Base-by-base conservation (phyloP, 2,329 filamentous ascomycete species). In the Lachnum nothofagi region DNA sequence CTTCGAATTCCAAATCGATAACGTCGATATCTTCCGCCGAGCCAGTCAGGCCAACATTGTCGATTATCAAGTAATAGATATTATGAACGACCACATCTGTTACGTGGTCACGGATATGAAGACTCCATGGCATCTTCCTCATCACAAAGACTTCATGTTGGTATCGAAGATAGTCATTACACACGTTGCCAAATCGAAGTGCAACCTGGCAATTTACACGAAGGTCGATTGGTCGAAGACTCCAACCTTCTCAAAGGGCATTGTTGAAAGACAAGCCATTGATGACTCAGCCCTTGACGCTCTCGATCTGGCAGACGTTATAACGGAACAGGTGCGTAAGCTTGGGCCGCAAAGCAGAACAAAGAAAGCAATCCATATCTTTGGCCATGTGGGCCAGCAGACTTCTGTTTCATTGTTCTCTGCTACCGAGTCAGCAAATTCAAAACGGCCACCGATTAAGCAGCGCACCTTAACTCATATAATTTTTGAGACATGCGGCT, bases 131-230 rank as follows among this genome's bases (percentile, higher is more conserved):
- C 89, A 95, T 71, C 75, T 97, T 31, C 93, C 93, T 10, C 84
- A 90, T 64, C 81, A 85, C 45, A 76, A 82, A 42, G 79, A 82
- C 44, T 95, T 97, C 69, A 84, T 85, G 59, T 73, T 96, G 19
- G 80, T 94, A 49, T 91, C 82, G 57, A 96, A 95, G 68, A 83
- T 95, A 54, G 89, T 96, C 55, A 93, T 98, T 54, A 96, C 93
- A 2, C 89, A 97, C 63, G 78, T 91, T 52, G 83, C 89, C 44
- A 97, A 97, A 70, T 90, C 88, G 10, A 90, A 86, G 66, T 95
- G 89, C 68, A 96, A 93, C 70, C 79, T 98, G 47, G 86, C 90
- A 22, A 80, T 97, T 37, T 95, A 88, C 68, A 87, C 84, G 45
- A 86, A 85, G 61, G 81, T 95, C n/a, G 86, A 89, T 59, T 97